Conservation (phyloP, 306 rosid genomes). For the Luffa acutangula region DNA sequence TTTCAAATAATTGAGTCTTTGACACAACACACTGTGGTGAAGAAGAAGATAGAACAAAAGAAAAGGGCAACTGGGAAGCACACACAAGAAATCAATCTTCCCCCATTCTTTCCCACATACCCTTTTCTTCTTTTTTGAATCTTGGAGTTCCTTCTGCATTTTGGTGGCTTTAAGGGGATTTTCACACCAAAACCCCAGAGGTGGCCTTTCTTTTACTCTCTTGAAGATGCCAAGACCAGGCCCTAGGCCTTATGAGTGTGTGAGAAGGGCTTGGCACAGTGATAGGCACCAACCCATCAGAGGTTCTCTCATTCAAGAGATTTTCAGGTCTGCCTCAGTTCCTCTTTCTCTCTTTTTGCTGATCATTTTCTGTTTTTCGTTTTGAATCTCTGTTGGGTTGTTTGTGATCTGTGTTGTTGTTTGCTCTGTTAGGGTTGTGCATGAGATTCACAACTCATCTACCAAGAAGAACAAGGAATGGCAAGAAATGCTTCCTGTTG, state of each 20-base stretch:
- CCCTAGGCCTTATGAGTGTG: slow-evolving; percentile 65
- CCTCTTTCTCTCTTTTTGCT: neutral
- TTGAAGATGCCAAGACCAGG: slow-evolving; percentile 63
- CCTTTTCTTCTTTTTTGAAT: neutral
- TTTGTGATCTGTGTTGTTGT: slow-evolving; percentile 1
- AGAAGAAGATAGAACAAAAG: neutral
- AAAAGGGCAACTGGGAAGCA: neutral
- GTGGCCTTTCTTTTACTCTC: neutral
- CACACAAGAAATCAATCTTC: neutral
- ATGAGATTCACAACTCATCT: slow-evolving; percentile 43
- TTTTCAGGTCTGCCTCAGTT: slow-evolving; percentile 45
- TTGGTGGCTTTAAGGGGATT: neutral
- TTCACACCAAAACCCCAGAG: neutral
- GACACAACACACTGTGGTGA: neutral
- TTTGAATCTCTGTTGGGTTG: neutral
- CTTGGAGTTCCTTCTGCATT: neutral
- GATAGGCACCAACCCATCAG: slow-evolving; percentile 72
- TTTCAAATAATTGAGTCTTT: slow-evolving; percentile 32
- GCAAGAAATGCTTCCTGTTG: slow-evolving; percentile 77
- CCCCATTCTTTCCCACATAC: neutral
- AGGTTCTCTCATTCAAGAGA: slow-evolving; percentile 73
- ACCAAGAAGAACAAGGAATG: slow-evolving; percentile 73
- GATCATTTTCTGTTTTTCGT: neutral
- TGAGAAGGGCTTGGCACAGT: slow-evolving; percentile 77
- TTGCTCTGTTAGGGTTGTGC: slow-evolving; percentile 37